Conservation (phyloP, 371 early-diverging fungal genomes). For the Amoeboaphelidium protococcarum region DNA sequence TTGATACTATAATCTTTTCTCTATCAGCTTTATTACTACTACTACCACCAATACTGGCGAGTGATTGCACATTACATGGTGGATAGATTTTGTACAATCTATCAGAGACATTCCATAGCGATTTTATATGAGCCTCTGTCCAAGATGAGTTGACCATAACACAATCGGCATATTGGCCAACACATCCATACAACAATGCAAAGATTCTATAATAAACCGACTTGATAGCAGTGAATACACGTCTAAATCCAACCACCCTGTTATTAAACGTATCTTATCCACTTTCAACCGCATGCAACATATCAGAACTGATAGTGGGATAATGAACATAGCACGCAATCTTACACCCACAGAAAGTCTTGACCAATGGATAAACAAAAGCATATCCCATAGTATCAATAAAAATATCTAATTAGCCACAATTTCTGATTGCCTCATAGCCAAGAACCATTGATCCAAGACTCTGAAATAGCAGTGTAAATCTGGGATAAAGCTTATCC, state of each 20-base stretch:
- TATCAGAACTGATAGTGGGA: slow-evolving; percentile 81
- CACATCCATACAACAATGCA: slow-evolving; percentile 38
- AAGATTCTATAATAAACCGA: slow-evolving; percentile 45
- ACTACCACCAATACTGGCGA: slow-evolving; percentile 16
- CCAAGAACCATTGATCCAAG: slow-evolving; percentile 47
- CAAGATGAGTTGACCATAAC: slow-evolving; percentile 79
- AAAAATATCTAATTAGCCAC: slow-evolving; percentile 59
- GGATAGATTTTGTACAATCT: slow-evolving; percentile 54
- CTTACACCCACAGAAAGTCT: slow-evolving; percentile 23
- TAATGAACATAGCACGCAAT: slow-evolving; percentile 82
- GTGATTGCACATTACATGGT: slow-evolving; percentile 57
- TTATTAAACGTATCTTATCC: slow-evolving; percentile 32
- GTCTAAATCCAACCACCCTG: too few species aligned
- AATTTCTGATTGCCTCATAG: slow-evolving; percentile 37
- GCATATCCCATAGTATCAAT: slow-evolving; percentile 85
- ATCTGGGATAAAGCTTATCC: slow-evolving; percentile 22
- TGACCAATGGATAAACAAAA: slow-evolving; percentile 61
- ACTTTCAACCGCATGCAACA: slow-evolving; percentile 48
- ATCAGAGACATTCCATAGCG: slow-evolving; percentile 27
- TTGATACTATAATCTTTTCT: slow-evolving; percentile 39
- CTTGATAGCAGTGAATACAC: slow-evolving; percentile 28
- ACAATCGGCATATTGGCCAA: slow-evolving; percentile 44
- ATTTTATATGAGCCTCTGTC: slow-evolving; percentile 67
- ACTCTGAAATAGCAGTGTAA: slow-evolving; percentile 58
- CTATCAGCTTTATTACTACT: too few species aligned